phyloP scores from a whole-genome alignment of 768 basidiomycete genomes.

The Calocera cornea region DNA sequence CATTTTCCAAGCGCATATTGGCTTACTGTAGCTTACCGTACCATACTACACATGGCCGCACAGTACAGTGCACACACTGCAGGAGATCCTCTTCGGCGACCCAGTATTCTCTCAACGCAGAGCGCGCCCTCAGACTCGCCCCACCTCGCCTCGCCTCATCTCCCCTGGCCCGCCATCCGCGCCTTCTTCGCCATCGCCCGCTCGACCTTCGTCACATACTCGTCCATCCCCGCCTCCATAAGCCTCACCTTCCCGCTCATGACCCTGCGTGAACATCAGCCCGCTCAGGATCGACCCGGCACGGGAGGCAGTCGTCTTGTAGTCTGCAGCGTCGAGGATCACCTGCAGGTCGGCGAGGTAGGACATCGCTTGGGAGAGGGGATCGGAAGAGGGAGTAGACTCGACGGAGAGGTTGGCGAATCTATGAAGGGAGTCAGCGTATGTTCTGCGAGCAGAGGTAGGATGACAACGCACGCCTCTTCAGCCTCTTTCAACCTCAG shows the following conservation, averaged over 20 bases:
- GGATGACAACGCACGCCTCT: neutral
- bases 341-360: slow-evolving; percentile 9
- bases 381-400: neutral
- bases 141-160: neutral
- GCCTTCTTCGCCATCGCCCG: neutral
- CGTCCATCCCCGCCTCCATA: neutral
- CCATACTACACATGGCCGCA: no score
- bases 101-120: no score
- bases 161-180: neutral
- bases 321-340: slow-evolving; percentile 13
- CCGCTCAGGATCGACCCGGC: slow-evolving; percentile 44
- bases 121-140: neutral
- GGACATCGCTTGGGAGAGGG: slow-evolving; percentile 8
- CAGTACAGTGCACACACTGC: no score
- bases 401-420: neutral
- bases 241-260: neutral
- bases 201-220: neutral
- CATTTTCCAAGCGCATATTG: no score
- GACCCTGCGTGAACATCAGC: slow-evolving; percentile 38
- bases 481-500: slow-evolving; percentile 1
- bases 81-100: no score
- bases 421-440: neutral
- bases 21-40: no score
- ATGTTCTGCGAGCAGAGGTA: neutral
- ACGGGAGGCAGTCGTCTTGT: slow-evolving; percentile 18